These are phyloP conservation scores for Vitis hybrid DNA, from an alignment of 177 flowering plant species.

Conservation along the genomic window DNA sequence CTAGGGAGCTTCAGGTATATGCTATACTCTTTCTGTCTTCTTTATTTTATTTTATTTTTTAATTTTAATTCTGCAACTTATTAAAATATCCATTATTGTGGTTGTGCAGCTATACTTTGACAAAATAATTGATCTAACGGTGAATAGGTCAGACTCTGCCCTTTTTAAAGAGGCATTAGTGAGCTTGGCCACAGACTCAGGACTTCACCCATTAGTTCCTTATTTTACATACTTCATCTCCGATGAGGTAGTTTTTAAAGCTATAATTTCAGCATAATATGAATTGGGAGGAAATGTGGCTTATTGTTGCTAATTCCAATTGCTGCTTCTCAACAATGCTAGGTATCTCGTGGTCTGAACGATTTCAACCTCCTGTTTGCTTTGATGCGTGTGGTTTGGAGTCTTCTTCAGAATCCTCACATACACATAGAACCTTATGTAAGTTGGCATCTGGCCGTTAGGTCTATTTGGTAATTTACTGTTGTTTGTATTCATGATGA, in stretches of 20 bases:
- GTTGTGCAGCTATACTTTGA: constrained; percentile 84
- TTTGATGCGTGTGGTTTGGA: constrained; percentile 84
- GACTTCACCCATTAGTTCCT: constrained; percentile 95
- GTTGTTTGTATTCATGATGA: background rate
- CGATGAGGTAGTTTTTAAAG: constrained; percentile 71
- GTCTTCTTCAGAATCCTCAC: constrained; percentile 93
- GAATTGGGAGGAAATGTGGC: background rate
- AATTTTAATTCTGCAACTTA: background rate
- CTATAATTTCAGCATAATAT: background rate
- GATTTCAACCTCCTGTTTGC: constrained; percentile 73
- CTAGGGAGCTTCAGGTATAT: constrained; percentile 87
- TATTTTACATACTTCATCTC: constrained; percentile 83
- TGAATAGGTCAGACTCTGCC: constrained; percentile 59
- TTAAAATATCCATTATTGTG: constrained; percentile 10
- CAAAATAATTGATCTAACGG: constrained; percentile 79
- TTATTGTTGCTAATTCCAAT: constrained; percentile 6
- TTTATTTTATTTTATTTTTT: background rate
- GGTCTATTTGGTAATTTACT: background rate
- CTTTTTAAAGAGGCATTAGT: constrained; percentile 77
- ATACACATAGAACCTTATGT: constrained; percentile 96
- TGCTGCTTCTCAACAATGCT: constrained; percentile 12
- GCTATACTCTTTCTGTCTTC: background rate
- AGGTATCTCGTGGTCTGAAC: constrained; percentile 80
- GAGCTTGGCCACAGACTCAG: constrained; percentile 91
- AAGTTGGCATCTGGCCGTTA: constrained; percentile 20